phyloP scores from a whole-genome alignment of 2,329 filamentous ascomycete genomes.

The Mycosphaerelloides madeirae region DNA sequence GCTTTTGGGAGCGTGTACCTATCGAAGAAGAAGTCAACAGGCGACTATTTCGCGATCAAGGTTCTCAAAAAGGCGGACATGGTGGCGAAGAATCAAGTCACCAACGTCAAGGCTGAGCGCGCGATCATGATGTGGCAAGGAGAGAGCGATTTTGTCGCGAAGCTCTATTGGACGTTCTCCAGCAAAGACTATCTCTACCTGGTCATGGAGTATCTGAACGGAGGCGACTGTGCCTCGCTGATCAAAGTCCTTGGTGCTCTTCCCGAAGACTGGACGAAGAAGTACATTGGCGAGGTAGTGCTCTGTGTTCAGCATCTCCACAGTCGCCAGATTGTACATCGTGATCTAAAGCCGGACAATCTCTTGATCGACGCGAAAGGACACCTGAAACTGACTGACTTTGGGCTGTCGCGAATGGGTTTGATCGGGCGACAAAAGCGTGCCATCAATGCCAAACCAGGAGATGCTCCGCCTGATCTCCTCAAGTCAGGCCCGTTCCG shows the following conservation, averaged over 20 bases:
- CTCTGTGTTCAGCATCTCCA: conserved; percentile 96
- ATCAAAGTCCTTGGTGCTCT: conserved; percentile 91
- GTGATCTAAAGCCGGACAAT: conserved; percentile 95
- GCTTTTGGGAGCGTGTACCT: conserved; percentile 97
- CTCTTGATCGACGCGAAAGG: conserved; percentile 94
- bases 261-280: conserved; percentile 96
- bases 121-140: conserved; percentile 99
- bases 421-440: conserved; percentile 94
- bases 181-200: conserved; percentile 98
- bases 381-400: conserved; percentile 94
- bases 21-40: conserved; percentile 97
- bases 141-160: conserved; percentile 97
- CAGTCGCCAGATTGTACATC: conserved; percentile 89
- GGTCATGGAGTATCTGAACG: conserved; percentile 98
- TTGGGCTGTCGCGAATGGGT: conserved; percentile 95
- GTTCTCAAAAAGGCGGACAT: conserved; percentile 99
- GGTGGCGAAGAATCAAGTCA: conserved; percentile 99
- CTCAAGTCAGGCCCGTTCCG: conserved; percentile 89
- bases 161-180: conserved; percentile 98
- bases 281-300: conserved; percentile 93
- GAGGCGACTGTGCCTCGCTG: conserved; percentile 91
- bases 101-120: conserved; percentile 95
- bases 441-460: conserved; percentile 69
- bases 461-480: conserved; percentile 85
- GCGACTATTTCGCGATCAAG: conserved; percentile 98